Evolutionary conservation across 306 rosid species (phyloP).

Genomic region (Phaseolus lunatus): DNA sequence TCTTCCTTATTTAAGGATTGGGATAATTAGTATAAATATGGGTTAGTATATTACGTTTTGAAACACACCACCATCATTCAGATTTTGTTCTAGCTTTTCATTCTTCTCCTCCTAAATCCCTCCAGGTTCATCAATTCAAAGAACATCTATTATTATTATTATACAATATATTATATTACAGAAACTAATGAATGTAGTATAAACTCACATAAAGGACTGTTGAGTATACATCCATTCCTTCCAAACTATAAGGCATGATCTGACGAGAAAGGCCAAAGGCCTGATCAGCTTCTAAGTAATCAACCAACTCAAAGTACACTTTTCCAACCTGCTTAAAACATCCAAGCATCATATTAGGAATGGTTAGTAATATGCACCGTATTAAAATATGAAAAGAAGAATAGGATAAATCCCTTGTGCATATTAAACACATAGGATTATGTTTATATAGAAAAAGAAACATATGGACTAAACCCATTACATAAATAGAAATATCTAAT

Average conservation of each 20-base stretch:
- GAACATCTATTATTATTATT: neutral
- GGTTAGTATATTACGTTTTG: neutral
- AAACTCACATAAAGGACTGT: constrained; percentile 96
- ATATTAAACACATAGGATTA: too few species aligned
- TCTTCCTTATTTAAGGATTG: neutral
- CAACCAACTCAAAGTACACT: constrained; percentile 87
- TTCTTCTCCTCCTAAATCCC: neutral
- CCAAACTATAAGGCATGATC: constrained; percentile 82
- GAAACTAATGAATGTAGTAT: constrained; percentile 31
- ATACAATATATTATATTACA: constrained; percentile 3
- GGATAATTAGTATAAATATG: constrained; percentile 17
- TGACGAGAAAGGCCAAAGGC: constrained; percentile 87
- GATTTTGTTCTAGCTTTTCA: neutral
- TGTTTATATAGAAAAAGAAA: too few species aligned
- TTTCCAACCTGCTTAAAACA: constrained; percentile 84
- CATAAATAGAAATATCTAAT: too few species aligned
- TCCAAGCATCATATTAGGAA: constrained; percentile 16
- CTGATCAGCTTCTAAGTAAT: constrained; percentile 89
- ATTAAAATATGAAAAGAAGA: too few species aligned
- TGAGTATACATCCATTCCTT: constrained; percentile 97
- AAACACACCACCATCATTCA: constrained; percentile 16
- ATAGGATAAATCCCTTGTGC: too few species aligned
- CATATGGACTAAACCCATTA: too few species aligned
- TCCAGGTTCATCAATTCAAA: constrained; percentile 37
- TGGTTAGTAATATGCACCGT: constrained; percentile 35